Evolutionary conservation across 2,329 filamentous ascomycete genomes (phyloP), one percentile per base, ranked within the genome.

Genomic region (Epichloe amarillans): DNA sequence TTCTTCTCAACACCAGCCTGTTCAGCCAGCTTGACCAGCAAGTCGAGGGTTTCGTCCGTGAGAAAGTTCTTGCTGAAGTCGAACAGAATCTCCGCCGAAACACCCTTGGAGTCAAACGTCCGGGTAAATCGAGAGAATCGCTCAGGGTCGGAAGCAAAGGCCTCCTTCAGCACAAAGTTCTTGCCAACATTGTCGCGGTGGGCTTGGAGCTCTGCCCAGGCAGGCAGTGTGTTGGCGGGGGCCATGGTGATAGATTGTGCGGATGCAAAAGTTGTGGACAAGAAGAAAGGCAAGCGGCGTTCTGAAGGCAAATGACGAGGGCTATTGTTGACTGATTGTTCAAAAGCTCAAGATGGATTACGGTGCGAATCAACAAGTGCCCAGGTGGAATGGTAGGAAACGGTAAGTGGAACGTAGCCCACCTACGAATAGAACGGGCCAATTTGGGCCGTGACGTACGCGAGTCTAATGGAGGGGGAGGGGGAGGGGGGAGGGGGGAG

Each of bases 11-110:
- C 71, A 59, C 84, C 84, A 57, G 91, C 89, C 73, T 97, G 86
- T 71, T 90, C 84, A 56, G 93, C 93, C 30, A 98, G 82, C 74
- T 95, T 84, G 62, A 94, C 77, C 50, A 98, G 80, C 47, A 95
- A 78, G 57, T 84, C 77, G 48, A 97, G 75, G 4, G 91, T 97
- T 72, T 97, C 90, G 60, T 95, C 87, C 55, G 86, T 93, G 62
- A 97, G 69, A 70, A 98, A 90, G 80, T 98, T 98, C 82, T 98
- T 98, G 75, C 86, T 93, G 74, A 95, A 98, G 72, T 98, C 93
- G 71, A 97, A 98, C 56, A 98, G 80, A 63, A 94, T 93, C 58
- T 96, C 88, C 60, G 82, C 83, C 63, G 94, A 87, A 59, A 86
- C 83, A 49, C 79, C 90, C 33, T 82, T 75, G 70, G 94, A 89